Evolutionary conservation across 768 basidiomycete species (phyloP).

Genomic region (Agrocybe pediades): DNA sequence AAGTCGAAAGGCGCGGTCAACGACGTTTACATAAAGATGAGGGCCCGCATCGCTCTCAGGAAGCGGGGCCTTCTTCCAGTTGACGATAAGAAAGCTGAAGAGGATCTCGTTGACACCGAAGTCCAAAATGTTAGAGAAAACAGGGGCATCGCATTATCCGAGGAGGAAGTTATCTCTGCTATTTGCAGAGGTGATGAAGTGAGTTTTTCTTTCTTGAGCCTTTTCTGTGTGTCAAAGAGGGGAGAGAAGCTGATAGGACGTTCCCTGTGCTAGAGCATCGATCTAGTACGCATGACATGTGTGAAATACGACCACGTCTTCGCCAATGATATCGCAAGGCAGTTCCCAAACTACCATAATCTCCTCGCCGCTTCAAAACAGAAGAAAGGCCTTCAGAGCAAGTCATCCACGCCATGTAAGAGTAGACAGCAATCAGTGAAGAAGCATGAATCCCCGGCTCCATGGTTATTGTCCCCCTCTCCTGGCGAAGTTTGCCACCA

Average conservation of each 20-base stretch:
- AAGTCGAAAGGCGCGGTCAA: background rate
- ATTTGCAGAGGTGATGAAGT: conserved; percentile 31
- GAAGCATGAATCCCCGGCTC: too few species aligned
- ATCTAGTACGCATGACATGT: conserved; percentile 32
- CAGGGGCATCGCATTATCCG: conserved; percentile 5
- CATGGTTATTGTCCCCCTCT: too few species aligned
- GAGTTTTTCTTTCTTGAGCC: background rate
- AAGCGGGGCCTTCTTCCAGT: conserved; percentile 14
- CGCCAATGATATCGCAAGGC: conserved; percentile 21
- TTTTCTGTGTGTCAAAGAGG: background rate
- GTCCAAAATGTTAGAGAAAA: conserved; percentile 8
- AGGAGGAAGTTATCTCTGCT: conserved; percentile 20
- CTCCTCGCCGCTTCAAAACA: background rate
- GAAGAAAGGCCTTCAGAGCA: background rate
- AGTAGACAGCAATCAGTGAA: too few species aligned
- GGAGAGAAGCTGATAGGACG: background rate
- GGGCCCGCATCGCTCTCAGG: conserved; percentile 25
- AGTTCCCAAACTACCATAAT: background rate
- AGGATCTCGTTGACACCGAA: conserved; percentile 7
- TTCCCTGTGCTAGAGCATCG: conserved; percentile 22
- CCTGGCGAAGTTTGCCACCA: too few species aligned
- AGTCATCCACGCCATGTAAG: too few species aligned
- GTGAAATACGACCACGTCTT: conserved; percentile 32
- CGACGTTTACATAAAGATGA: conserved; percentile 24
- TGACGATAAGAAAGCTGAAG: conserved; percentile 11